phyloP scores from a whole-genome alignment of 306 rosid species.

The Trifolium subterraneum region DNA sequence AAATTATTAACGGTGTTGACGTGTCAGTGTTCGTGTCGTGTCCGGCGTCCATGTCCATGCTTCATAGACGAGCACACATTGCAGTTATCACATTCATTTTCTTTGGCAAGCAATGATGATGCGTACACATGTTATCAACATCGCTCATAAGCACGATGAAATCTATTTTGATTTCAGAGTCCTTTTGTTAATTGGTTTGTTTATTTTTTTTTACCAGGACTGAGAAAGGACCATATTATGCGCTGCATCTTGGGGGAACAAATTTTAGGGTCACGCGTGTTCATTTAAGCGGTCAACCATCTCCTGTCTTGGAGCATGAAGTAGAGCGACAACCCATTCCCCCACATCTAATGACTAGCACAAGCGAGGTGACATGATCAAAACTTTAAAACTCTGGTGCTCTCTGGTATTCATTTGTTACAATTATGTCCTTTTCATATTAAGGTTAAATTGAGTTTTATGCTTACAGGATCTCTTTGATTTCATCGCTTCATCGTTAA shows the following conservation, averaged over 20 bases:
- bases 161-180: background rate
- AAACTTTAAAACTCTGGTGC: background rate
- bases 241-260: constrained; percentile 91
- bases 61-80: background rate
- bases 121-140: constrained; percentile 16
- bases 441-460: constrained; percentile 30
- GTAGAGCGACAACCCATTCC: constrained; percentile 79
- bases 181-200: constrained; percentile 11
- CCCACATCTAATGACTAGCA: constrained; percentile 70
- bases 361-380: constrained; percentile 65
- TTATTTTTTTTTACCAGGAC: constrained; percentile 53
- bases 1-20: too few species aligned
- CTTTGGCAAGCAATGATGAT: constrained; percentile 17
- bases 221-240: constrained; percentile 84
- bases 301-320: constrained; percentile 57
- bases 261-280: constrained; percentile 87
- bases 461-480: constrained; percentile 81
- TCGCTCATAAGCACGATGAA: constrained; percentile 6
- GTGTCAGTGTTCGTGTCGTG: too few species aligned
- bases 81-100: constrained; percentile 6
- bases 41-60: too few species aligned
- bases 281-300: constrained; percentile 67
- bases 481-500: constrained; percentile 76
- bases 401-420: constrained; percentile 16
- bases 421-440: constrained; percentile 17